A percentile compares a stretch with the other conserved stretches of the same genome.
These are phyloP conservation scores for Pyricularia pennisetigena DNA, from an alignment of 2,329 filamentous ascomycete species.

Conservation along the genomic window DNA sequence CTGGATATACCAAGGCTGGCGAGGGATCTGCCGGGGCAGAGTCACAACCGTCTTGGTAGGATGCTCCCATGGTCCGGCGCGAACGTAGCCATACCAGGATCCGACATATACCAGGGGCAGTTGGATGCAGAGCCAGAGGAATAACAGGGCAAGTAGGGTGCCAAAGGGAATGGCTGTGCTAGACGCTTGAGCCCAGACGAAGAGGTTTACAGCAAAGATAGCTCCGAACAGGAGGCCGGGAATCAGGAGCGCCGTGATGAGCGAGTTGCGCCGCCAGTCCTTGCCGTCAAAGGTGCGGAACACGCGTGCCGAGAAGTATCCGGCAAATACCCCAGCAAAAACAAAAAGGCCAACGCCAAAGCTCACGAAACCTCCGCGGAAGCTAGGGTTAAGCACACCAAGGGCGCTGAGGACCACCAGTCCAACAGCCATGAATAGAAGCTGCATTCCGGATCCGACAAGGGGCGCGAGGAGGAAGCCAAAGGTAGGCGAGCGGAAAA, in stretches of 20 bases:
- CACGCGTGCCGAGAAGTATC: conserved; percentile 75
- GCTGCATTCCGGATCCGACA: conserved; percentile 76
- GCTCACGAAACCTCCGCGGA: conserved; percentile 81
- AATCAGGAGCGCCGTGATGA: conserved; percentile 69
- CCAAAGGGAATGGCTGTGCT: conserved; percentile 80
- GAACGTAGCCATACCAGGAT: conserved; percentile 65
- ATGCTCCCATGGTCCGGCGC: conserved; percentile 63
- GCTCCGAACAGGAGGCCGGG: conserved; percentile 68
- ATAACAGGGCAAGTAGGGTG: conserved; percentile 61
- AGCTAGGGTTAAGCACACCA: conserved; percentile 74
- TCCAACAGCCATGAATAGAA: conserved; percentile 71
- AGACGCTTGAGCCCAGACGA: conserved; percentile 83
- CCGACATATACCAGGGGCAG: conserved; percentile 76
- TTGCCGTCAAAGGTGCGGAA: conserved; percentile 76
- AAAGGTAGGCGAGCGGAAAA: conserved; percentile 64
- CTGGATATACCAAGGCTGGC: conserved; percentile 65
- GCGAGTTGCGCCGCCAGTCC: conserved; percentile 64
- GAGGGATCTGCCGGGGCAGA: conserved; percentile 64
- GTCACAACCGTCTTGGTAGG: conserved; percentile 62
- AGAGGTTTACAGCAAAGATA: conserved; percentile 74
- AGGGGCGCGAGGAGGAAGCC: conserved; percentile 70
- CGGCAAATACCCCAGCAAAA: conserved; percentile 74
- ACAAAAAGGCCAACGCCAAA: conserved; percentile 77
- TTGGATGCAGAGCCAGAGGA: conserved; percentile 78
- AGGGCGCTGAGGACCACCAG: conserved; percentile 64